A percentile compares a stretch with the other conserved stretches of the same genome.
These are phyloP conservation scores for Whalleya microplaca DNA, from an alignment of 2,329 filamentous ascomycete genomes.

Conservation along the genomic window DNA sequence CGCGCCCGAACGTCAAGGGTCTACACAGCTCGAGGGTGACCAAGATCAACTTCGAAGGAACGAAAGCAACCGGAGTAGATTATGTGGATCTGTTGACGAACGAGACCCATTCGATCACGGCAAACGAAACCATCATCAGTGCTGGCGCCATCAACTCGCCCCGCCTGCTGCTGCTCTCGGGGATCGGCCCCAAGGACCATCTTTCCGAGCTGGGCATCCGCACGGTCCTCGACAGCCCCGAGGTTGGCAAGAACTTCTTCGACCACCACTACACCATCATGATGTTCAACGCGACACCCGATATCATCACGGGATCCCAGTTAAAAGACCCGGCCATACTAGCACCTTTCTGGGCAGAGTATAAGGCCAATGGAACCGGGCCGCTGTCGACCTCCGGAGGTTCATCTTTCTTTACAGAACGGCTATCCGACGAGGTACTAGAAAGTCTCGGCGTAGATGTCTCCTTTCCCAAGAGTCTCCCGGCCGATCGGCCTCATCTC, in stretches of 20 bases:
- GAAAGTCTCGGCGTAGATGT: slow-evolving; percentile 16
- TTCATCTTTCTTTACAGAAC: slow-evolving; percentile 11
- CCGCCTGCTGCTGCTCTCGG: slow-evolving; percentile 37
- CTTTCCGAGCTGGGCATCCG: slow-evolving; percentile 31
- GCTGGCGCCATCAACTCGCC: slow-evolving; percentile 36
- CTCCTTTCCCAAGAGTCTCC: slow-evolving; percentile 15
- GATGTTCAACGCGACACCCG: slow-evolving; percentile 15
- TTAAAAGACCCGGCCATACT: slow-evolving; percentile 6
- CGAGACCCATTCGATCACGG: slow-evolving; percentile 35
- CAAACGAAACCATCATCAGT: slow-evolving; percentile 33
- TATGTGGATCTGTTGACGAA: slow-evolving; percentile 34
- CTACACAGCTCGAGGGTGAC: slow-evolving; percentile 36
- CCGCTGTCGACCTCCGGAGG: slow-evolving; percentile 11
- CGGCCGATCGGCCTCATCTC: slow-evolving; percentile 21
- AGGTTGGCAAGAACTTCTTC: slow-evolving; percentile 37
- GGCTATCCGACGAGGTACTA: slow-evolving; percentile 21
- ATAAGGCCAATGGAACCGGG: slow-evolving; percentile 15
- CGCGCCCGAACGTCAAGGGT: slow-evolving; percentile 16
- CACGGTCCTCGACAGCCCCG: slow-evolving; percentile 32
- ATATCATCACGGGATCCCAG: slow-evolving; percentile 11
- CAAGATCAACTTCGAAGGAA: slow-evolving; percentile 39
- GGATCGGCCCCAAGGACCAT: slow-evolving; percentile 30
- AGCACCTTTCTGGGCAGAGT: slow-evolving; percentile 15
- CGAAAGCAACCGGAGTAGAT: slow-evolving; percentile 40
- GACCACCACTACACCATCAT: slow-evolving; percentile 25